A percentile compares a stretch with the other conserved stretches of the same genome.
Evolutionary conservation across 306 rosid genomes (phyloP).

Genomic region (Arachis hypogaea): DNA sequence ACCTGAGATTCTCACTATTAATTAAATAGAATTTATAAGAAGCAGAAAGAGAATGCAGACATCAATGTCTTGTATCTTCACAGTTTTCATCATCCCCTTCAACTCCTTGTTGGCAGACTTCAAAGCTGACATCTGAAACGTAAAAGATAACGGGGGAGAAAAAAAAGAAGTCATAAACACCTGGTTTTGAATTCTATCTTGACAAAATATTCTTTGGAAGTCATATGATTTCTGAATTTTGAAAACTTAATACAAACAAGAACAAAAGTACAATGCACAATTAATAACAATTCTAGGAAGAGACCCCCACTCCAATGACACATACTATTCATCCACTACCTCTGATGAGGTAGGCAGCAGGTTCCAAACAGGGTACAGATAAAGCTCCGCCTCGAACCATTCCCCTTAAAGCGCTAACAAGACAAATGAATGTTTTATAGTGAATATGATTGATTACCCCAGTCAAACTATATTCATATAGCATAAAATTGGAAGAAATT

Average conservation of each 20-base stretch:
- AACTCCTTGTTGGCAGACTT: slow-evolving; percentile 96
- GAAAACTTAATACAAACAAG: slow-evolving; percentile 42
- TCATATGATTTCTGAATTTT: slow-evolving; percentile 33
- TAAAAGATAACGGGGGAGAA: background rate
- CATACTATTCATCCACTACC: slow-evolving; percentile 67
- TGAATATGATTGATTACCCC: slow-evolving; percentile 58
- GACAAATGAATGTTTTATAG: slow-evolving; percentile 68
- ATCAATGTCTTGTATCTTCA: slow-evolving; percentile 94
- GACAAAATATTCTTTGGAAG: slow-evolving; percentile 30
- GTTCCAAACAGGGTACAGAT: slow-evolving; percentile 71
- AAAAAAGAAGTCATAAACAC: slow-evolving; percentile 26
- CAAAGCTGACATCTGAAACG: slow-evolving; percentile 81
- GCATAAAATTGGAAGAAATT: slow-evolving; percentile 37
- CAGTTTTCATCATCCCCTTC: slow-evolving; percentile 99
- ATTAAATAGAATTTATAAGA: slow-evolving; percentile 33
- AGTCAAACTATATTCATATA: slow-evolving; percentile 46
- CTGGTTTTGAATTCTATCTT: background rate
- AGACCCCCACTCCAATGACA: slow-evolving; percentile 66
- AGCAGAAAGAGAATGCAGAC: slow-evolving; percentile 54
- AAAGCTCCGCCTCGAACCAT: slow-evolving; percentile 79
- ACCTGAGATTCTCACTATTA: slow-evolving; percentile 16
- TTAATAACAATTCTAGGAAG: slow-evolving; percentile 39
- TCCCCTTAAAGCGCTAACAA: slow-evolving; percentile 78
- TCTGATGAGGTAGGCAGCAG: slow-evolving; percentile 91
- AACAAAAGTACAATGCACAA: slow-evolving; percentile 41